These are phyloP conservation scores for Polytrichum formosum DNA, from an alignment of 225 moss, liverwort and hornwort species.

Conservation along the genomic window DNA sequence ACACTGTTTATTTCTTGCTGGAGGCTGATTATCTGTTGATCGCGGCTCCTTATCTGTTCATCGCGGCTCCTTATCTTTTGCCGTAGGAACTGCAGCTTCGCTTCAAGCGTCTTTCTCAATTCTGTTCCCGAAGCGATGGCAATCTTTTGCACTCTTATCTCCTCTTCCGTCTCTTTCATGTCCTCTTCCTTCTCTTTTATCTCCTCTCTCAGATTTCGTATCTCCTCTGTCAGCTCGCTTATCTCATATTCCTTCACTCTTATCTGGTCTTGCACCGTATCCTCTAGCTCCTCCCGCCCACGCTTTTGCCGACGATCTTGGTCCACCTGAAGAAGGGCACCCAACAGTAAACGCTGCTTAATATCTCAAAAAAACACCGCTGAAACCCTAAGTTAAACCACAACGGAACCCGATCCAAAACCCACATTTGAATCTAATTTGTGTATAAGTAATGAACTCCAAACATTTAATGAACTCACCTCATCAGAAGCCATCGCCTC, in stretches of 20 bases:
- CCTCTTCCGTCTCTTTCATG: not conserved
- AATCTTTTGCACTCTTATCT: not conserved
- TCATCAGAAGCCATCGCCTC: too few relatives aligned
- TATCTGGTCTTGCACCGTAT: not conserved
- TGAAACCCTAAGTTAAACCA: too few relatives aligned
- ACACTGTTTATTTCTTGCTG: not conserved
- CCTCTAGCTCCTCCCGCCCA: not conserved
- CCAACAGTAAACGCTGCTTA: too few relatives aligned
- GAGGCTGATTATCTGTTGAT: not conserved
- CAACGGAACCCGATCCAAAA: too few relatives aligned
- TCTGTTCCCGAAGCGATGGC: not conserved
- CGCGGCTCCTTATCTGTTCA: not conserved
- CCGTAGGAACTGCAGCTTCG: not conserved
- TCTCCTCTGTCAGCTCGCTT: too few relatives aligned
- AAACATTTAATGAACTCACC: too few relatives aligned
- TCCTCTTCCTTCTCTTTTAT: not conserved
- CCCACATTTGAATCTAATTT: too few relatives aligned
- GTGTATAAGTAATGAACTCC: too few relatives aligned
- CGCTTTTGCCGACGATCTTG: not conserved
- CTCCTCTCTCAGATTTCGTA: too few relatives aligned
- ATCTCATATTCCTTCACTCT: slow-evolving; percentile 2
- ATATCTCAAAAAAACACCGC: too few relatives aligned
- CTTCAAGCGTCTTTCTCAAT: not conserved
- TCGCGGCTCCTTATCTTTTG: not conserved
- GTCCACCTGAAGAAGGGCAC: not conserved